These are phyloP conservation scores for Thelonectria rubi DNA, from an alignment of 2,329 filamentous ascomycete genomes.

Conservation along the genomic window DNA sequence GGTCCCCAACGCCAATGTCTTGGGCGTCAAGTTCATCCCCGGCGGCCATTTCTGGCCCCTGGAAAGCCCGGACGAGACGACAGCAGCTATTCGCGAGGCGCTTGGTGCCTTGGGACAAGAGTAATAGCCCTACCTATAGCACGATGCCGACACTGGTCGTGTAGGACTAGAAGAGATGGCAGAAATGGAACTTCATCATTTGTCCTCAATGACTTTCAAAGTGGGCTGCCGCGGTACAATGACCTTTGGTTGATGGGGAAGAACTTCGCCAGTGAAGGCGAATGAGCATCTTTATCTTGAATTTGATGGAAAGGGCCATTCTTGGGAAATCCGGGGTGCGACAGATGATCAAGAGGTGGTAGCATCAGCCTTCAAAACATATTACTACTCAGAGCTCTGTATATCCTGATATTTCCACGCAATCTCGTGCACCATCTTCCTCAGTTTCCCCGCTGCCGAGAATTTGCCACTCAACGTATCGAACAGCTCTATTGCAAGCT, in stretches of 20 bases:
- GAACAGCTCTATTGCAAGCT: slow-evolving; percentile 45
- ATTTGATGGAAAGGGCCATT: no score
- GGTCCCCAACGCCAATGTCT: neutral
- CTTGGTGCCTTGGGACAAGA: neutral
- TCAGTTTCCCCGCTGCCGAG: slow-evolving; percentile 42
- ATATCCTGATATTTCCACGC: slow-evolving; percentile 37
- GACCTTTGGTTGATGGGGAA: no score
- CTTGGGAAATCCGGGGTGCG: no score
- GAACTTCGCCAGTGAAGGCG: no score
- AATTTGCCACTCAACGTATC: slow-evolving; percentile 46
- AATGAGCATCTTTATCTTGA: no score
- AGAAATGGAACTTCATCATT: no score
- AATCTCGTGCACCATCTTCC: slow-evolving; percentile 31
- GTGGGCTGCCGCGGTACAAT: no score
- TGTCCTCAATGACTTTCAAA: no score
- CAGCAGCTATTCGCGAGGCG: neutral
- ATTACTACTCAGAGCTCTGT: slow-evolving; percentile 16
- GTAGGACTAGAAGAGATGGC: no score
- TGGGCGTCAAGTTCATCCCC: neutral
- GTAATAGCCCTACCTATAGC: neutral
- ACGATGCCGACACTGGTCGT: no score
- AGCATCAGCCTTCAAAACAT: no score
- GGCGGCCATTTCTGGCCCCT: neutral
- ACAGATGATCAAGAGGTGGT: no score
- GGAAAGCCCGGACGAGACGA: neutral